Base-by-base conservation (phyloP, 768 basidiomycete species). In the Termitomyces sp. region DNA sequence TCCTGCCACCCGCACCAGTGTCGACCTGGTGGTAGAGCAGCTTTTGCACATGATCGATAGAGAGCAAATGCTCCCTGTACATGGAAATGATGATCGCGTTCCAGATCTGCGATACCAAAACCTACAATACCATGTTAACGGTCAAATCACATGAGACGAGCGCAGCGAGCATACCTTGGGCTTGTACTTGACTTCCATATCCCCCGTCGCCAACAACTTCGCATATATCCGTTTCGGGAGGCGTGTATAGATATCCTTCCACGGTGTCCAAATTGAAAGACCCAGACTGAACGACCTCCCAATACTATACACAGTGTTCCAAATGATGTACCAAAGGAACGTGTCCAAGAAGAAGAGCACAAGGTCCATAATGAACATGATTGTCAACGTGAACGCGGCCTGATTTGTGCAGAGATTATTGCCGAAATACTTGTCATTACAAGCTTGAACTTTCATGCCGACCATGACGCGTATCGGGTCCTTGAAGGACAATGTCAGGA, bases 1-100 rank as follows among this genome's bases (percentile, higher is more conserved):
- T 85, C 60, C 95, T 89, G 42, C 94, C 95, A 58, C 92, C 92
- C 51, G 74, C 73, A 31, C 80, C 80, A 0, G 78, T 77, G 63
- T 96, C 94, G 31, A 98, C 91, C 69, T 99, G 97, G 71, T 98
- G 97, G 65, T 99, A 98, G 9, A 98, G 84, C 11, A 98, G 75
- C 70, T 96, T 97, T 75, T 99, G 97, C 41, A 99, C 96, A 65
- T 99, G 97, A 64, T 98, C 95, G 67, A 99, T 99, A 47, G 95
- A 98, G 35, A 98, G 78, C n/a, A 99, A 72, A 69, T 98, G 97
- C 71, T 99, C 97, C 67, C 97, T 88, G 73, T 98, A 99, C 97
- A 99, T 99, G 14, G 96, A 98, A 63, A 99, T 98, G 74, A 99
- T 97, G 75, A 99, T 88, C 23, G 97, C 97, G 69, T 99, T 99